phyloP scores from a whole-genome alignment of 495 filamentous ascomycete genomes.

The Annulohypoxylon moriforme region DNA sequence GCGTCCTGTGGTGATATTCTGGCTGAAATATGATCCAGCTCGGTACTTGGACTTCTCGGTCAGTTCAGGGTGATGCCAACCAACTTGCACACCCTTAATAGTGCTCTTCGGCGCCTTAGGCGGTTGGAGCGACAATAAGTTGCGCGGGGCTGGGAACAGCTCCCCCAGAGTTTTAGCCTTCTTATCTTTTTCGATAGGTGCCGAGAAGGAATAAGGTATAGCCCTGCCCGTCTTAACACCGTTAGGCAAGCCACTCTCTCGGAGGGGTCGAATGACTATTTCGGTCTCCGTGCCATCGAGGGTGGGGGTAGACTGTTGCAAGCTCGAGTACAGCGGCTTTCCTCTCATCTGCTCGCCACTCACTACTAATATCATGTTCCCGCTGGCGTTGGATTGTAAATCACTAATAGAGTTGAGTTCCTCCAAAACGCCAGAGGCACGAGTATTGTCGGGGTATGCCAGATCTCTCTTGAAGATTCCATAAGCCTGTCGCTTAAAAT shows the following conservation, averaged over 20 bases:
- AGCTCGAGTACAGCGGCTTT: slow-evolving; percentile 85
- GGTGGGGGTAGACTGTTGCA: slow-evolving; percentile 66
- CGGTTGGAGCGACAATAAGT: slow-evolving; percentile 73
- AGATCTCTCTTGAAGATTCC: slow-evolving; percentile 56
- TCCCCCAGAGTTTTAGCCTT: slow-evolving; percentile 77
- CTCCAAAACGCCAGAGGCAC: slow-evolving; percentile 28
- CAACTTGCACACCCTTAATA: slow-evolving; percentile 69
- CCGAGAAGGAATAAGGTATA: slow-evolving; percentile 57
- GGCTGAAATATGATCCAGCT: slow-evolving; percentile 62
- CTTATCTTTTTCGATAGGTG: slow-evolving; percentile 56
- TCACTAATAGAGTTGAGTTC: slow-evolving; percentile 39
- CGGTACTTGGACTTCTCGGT: slow-evolving; percentile 67
- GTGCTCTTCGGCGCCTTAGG: slow-evolving; percentile 75
- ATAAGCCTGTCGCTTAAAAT: slow-evolving; percentile 56
- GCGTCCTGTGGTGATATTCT: slow-evolving; percentile 68
- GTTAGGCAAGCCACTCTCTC: slow-evolving; percentile 74
- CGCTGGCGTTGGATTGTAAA: slow-evolving; percentile 47
- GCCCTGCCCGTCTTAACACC: slow-evolving; percentile 78
- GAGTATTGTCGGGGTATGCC: slow-evolving; percentile 48
- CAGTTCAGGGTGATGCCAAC: slow-evolving; percentile 69
- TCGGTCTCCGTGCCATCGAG: slow-evolving; percentile 46
- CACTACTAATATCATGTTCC: slow-evolving; percentile 74
- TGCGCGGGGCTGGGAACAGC: slow-evolving; percentile 77
- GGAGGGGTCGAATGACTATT: slow-evolving; percentile 58
- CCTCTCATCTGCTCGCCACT: slow-evolving; percentile 75